A percentile compares a stretch with the other conserved stretches of the same genome.
phyloP scores from a whole-genome alignment of 2,329 filamentous ascomycete species.

The Aschersonia sp. region DNA sequence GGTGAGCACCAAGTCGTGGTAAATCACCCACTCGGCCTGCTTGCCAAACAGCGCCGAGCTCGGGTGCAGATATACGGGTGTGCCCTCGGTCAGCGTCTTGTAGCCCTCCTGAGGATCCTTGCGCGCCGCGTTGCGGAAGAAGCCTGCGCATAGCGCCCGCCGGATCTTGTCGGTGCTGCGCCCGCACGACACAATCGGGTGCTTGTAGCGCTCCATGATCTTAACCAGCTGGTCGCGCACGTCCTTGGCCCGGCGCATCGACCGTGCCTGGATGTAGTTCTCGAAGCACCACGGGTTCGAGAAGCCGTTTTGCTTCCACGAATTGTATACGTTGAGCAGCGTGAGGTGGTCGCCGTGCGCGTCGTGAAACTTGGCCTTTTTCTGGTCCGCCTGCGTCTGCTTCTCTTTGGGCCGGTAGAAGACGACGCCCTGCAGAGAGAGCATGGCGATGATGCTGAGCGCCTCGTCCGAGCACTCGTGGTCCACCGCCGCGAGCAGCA shows the following conservation, averaged over 20 bases:
- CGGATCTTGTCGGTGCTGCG: slow-evolving; percentile 77
- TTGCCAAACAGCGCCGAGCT: slow-evolving; percentile 88
- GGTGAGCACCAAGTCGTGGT: slow-evolving; percentile 79
- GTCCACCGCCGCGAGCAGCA: slow-evolving; percentile 76
- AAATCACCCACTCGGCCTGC: slow-evolving; percentile 91
- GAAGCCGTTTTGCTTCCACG: slow-evolving; percentile 79
- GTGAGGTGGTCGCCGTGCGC: slow-evolving; percentile 89
- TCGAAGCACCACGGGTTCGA: slow-evolving; percentile 90
- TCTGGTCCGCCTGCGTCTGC: slow-evolving; percentile 88
- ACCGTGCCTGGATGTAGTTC: slow-evolving; percentile 89
- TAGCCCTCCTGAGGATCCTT: slow-evolving; percentile 96
- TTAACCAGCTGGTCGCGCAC: slow-evolving; percentile 82
- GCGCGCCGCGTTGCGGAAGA: slow-evolving; percentile 87
- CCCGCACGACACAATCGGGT: slow-evolving; percentile 70
- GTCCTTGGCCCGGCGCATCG: slow-evolving; percentile 80
- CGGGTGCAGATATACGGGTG: slow-evolving; percentile 88
- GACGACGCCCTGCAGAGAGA: slow-evolving; percentile 70
- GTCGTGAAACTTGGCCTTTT: slow-evolving; percentile 96
- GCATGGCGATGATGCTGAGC: slow-evolving; percentile 87
- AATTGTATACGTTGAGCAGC: slow-evolving; percentile 89
- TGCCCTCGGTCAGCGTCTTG: slow-evolving; percentile 92
- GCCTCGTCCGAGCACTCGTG: slow-evolving; percentile 87
- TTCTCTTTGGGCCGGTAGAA: slow-evolving; percentile 98
- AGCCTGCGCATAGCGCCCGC: slow-evolving; percentile 78
- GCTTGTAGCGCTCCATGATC: slow-evolving; percentile 87